Base-by-base conservation (phyloP, 306 rosid genomes). In the Begonia peltatifolia region DNA sequence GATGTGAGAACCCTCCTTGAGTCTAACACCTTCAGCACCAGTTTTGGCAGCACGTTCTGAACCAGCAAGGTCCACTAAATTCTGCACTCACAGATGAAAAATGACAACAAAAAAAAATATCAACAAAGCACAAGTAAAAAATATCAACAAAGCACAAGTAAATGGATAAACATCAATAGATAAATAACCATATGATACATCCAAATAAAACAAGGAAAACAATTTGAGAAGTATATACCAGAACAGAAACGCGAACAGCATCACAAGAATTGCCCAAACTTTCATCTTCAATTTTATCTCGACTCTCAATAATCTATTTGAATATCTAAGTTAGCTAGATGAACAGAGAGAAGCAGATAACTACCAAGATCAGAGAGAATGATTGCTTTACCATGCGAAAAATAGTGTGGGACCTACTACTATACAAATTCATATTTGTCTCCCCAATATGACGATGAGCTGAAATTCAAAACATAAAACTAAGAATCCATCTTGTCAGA, bases 41-140 rank as follows among this genome's bases (percentile, higher is more conserved):
- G 97, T 85, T 79, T 90, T 90, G 63, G 95, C 94, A 60, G 94
- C 97, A 57, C 97, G 95, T 63, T 90, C 97, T 51, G 97, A 90
- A 76, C 97, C 97, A 65, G 97, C 97, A 74, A 90, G 95, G 69
- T 90, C 97, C 63, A 90, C 97, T 61, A 90, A 79, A 73, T 90
- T 90, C 97, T 90, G 59, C 41, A 75, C 54, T 46, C 50, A 25
- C 57, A 60, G 60, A 68, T 46, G 55, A 38, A 63, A 44, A 42
- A 52, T 65, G 52, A 41, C 11, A 51, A 50, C 12, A 44, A 30
- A 23, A 20, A 52, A 11, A 16, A 0, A 25, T 47, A 20, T n/a
- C 22, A 48, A 42, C 18, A 38, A 59, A 46, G n/a, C 14, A 64
- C 36, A 46, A 58, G 16, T 20, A 48, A 48, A 20, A 16, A 0